Evolutionary conservation across 2,329 filamentous ascomycete genomes (phyloP).

Genomic region (Phyllosticta citribraziliensis): DNA sequence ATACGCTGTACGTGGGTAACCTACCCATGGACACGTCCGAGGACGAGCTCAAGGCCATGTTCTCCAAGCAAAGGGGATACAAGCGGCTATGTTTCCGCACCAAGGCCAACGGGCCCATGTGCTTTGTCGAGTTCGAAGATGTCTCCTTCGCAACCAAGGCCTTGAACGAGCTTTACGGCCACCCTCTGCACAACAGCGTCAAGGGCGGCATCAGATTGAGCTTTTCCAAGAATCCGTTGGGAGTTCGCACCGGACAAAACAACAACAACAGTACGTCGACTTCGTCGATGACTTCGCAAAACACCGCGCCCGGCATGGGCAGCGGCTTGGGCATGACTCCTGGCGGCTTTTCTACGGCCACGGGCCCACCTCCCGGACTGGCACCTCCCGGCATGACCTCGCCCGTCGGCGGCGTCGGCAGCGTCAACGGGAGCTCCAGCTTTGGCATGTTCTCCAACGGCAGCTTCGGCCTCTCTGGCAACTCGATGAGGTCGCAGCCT

Average conservation of each 20-base stretch:
- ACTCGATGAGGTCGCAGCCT: slow-evolving; percentile 23
- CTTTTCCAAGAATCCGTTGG: slow-evolving; percentile 95
- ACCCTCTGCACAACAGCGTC: slow-evolving; percentile 77
- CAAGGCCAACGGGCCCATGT: slow-evolving; percentile 95
- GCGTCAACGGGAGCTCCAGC: slow-evolving; percentile 21
- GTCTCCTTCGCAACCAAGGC: slow-evolving; percentile 86
- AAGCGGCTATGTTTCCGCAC: slow-evolving; percentile 91
- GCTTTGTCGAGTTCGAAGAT: slow-evolving; percentile 97
- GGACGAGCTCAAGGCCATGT: slow-evolving; percentile 88
- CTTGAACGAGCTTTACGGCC: slow-evolving; percentile 80
- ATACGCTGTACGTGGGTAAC: slow-evolving; percentile 97
- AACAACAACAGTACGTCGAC: slow-evolving; percentile 44
- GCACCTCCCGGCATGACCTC: slow-evolving; percentile 60
- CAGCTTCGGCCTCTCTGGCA: slow-evolving; percentile 24
- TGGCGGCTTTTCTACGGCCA: slow-evolving; percentile 53
- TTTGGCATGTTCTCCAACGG: slow-evolving; percentile 30
- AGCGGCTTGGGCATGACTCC: slow-evolving; percentile 42
- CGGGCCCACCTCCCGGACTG: slow-evolving; percentile 74
- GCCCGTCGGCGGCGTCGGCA: slow-evolving; percentile 16
- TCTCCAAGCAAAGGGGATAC: slow-evolving; percentile 88
- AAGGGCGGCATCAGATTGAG: slow-evolving; percentile 92
- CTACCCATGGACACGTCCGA: slow-evolving; percentile 86
- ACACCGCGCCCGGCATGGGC: slow-evolving; percentile 49
- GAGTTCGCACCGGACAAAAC: slow-evolving; percentile 70
- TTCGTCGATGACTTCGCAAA: slow-evolving; percentile 39